These are phyloP conservation scores for Arthroderma sp. DNA, from an alignment of 2,329 filamentous ascomycete genomes.

Conservation along the genomic window DNA sequence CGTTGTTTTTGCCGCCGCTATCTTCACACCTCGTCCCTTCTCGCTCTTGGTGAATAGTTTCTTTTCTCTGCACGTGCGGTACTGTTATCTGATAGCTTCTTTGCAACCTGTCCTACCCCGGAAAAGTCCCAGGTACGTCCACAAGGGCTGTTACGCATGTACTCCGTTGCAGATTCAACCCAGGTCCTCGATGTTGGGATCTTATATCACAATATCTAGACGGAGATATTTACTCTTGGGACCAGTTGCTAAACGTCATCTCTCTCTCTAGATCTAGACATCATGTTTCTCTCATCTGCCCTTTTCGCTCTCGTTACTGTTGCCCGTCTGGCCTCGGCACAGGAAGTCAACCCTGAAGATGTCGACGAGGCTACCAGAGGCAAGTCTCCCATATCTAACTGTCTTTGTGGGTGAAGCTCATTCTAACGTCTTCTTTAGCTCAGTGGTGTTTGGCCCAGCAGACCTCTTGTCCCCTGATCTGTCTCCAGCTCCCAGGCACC, in stretches of 20 bases:
- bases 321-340: constrained; percentile 25
- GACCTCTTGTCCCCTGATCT: constrained; percentile 35
- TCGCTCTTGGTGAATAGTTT: not conserved
- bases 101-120: not conserved
- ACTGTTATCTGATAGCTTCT: not conserved
- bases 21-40: not conserved
- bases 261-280: not conserved
- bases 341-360: constrained; percentile 28
- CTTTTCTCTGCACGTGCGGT: not conserved
- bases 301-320: constrained; percentile 16
- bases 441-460: constrained; percentile 35
- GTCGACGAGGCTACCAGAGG: constrained; percentile 28
- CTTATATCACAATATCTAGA: constrained; percentile 1
- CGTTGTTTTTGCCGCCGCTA: not conserved
- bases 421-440: constrained; percentile 18
- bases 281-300: not conserved
- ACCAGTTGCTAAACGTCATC: constrained; percentile 6
- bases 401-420: constrained; percentile 1
- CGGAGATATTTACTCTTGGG: not conserved
- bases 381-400: constrained; percentile 16
- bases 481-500: constrained; percentile 30
- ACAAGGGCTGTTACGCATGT: constrained; percentile 3
- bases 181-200: not conserved
- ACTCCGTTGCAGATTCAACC: not conserved
- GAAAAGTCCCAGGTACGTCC: not conserved